Conservation (phyloP, 495 filamentous ascomycete species). For the Penicillium angulare region DNA sequence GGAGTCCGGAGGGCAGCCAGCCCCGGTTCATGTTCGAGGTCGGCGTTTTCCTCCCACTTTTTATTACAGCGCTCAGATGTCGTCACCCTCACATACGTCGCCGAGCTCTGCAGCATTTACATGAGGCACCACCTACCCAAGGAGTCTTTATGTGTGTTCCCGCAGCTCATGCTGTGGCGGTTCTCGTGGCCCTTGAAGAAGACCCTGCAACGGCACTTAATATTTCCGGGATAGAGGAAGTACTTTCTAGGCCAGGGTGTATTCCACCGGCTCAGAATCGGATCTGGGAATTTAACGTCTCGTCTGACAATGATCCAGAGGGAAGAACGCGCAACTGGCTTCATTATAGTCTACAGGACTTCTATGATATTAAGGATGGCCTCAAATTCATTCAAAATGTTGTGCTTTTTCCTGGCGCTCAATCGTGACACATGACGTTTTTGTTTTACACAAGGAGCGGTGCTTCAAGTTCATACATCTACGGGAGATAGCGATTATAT, state of each 20-base stretch:
- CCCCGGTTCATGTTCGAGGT: slow-evolving; percentile 50
- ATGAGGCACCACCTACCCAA: slow-evolving; percentile 25
- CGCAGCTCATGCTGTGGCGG: slow-evolving; percentile 13
- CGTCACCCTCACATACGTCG: slow-evolving; percentile 42
- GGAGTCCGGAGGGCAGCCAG: slow-evolving; percentile 12
- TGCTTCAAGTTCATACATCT: too few relatives aligned
- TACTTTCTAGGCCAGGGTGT: slow-evolving; percentile 7
- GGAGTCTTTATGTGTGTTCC: slow-evolving; percentile 23
- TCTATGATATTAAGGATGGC: not conserved
- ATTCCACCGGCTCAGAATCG: slow-evolving; percentile 8
- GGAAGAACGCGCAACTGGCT: not conserved
- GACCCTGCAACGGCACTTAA: slow-evolving; percentile 1
- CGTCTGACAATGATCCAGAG: not conserved
- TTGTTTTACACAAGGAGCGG: too few relatives aligned
- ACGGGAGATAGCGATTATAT: too few relatives aligned
- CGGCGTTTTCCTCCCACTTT: slow-evolving; percentile 49
- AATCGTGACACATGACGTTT: not conserved
- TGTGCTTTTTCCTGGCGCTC: not conserved
- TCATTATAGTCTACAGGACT: not conserved
- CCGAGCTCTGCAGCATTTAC: slow-evolving; percentile 38
- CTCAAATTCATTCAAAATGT: not conserved
- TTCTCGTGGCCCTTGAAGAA: slow-evolving; percentile 15
- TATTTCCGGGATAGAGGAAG: not conserved
- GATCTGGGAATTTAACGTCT: slow-evolving; percentile 14
- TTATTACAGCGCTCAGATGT: slow-evolving; percentile 50